These are phyloP conservation scores for Phyllosticta citribraziliensis DNA, from an alignment of 2,329 filamentous ascomycete genomes.

Conservation along the genomic window DNA sequence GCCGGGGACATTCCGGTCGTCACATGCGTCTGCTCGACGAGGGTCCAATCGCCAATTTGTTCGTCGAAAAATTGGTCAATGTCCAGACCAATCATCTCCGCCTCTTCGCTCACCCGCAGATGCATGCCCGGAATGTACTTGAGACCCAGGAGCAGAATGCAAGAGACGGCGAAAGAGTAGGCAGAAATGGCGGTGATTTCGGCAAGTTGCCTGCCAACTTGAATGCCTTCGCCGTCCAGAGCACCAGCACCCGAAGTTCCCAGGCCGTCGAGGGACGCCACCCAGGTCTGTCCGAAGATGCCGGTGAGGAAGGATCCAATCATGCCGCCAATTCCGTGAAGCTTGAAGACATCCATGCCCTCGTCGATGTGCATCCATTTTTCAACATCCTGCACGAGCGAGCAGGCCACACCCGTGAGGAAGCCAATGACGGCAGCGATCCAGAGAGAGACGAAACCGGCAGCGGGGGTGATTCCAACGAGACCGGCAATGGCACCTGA, in stretches of 20 bases:
- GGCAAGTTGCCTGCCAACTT: slow-evolving; percentile 47
- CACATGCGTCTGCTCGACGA: slow-evolving; percentile 19
- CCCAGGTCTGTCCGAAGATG: slow-evolving; percentile 43
- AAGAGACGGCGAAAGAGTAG: slow-evolving; percentile 45
- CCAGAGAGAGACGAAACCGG: slow-evolving; percentile 44
- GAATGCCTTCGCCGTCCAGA: slow-evolving; percentile 46
- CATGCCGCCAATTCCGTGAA: slow-evolving; percentile 49
- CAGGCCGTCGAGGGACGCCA: slow-evolving; percentile 41
- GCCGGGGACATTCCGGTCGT: slow-evolving; percentile 1
- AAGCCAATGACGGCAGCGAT: slow-evolving; percentile 47
- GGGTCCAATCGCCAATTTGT: slow-evolving; percentile 44
- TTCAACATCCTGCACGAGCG: slow-evolving; percentile 41
- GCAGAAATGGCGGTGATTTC: slow-evolving; percentile 45
- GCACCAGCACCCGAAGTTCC: slow-evolving; percentile 38
- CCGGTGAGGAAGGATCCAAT: slow-evolving; percentile 45
- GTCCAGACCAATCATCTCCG: slow-evolving; percentile 46
- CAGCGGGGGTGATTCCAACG: slow-evolving; percentile 51
- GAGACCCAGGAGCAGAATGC: slow-evolving; percentile 41
- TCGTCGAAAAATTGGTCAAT: slow-evolving; percentile 47
- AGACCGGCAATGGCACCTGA: slow-evolving; percentile 50
- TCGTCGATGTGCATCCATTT: slow-evolving; percentile 47
- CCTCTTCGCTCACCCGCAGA: slow-evolving; percentile 45
- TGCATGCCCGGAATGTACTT: slow-evolving; percentile 47
- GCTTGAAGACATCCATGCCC: slow-evolving; percentile 51
- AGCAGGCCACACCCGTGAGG: slow-evolving; percentile 43